Base-by-base conservation (phyloP, 345 rosid genomes). In the Raphanus raphanistrum region DNA sequence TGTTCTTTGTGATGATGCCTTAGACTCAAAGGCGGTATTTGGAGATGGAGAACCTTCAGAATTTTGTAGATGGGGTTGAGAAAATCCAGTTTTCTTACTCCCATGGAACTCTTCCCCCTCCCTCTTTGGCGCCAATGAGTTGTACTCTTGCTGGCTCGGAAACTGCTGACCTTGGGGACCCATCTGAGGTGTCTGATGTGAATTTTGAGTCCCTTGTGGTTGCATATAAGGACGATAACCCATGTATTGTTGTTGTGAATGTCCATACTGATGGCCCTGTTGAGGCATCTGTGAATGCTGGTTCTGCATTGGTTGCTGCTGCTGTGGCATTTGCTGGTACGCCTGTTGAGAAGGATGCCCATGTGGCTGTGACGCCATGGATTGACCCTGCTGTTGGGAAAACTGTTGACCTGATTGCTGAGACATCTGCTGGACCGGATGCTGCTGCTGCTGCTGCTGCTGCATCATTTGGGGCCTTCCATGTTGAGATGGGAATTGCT, bases 1-100 rank as follows among this genome's bases (percentile, higher is more conserved):
- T 8, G 85, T 68, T 66, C 75, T 91, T 15, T 87, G 83, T 11
- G 74, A 80, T 71, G 75, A 84, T 6, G 85, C 52, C 76, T 85
- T 86, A 61, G 84, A 72, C 77, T 86, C 96, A 73, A 73, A 75
- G 67, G 88, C 77, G 33, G 55, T 78, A 63, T 80, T 87, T 78
- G 83, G 92, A 72, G 93, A 82, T 68, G 97, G 83, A 48, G 91
- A 71, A 31, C 57, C 70, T 52, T 83, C 86, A 74, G 77, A 50
- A 50, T 79, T 90, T 76, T 84, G 96, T 68, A 82, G 81, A 68
- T 85, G 89, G 11, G 94, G 74, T 68, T 94, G 91, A 60, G 94
- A 84, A 82, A 87, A 80, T 66, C 90, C 86, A 62, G 84, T 48
- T 79, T 85, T 89, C 64, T 84, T 85, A 66, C 84, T 87, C 66